These are phyloP conservation scores for Tricharina praecox DNA, from an alignment of 495 filamentous ascomycete species.

Conservation along the genomic window DNA sequence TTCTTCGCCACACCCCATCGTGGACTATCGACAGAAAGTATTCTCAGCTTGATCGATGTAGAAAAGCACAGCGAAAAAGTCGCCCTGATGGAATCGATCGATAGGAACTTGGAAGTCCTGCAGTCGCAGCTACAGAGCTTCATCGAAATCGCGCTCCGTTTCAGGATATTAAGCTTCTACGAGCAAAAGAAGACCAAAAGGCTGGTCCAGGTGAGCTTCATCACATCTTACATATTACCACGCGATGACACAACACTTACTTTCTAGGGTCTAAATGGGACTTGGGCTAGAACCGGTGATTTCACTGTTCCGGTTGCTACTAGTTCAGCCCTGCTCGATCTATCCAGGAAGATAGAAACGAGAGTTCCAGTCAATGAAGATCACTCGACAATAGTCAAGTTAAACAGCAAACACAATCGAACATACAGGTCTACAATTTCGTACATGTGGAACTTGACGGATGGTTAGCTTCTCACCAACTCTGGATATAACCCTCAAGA, in stretches of 20 bases:
- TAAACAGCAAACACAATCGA: neutral
- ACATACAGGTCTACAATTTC: neutral
- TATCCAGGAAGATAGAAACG: neutral
- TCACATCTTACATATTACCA: neutral
- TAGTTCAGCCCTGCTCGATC: neutral
- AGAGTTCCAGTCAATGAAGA: neutral
- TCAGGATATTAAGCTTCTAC: conserved; percentile 5
- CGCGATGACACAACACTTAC: neutral
- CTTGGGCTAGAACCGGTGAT: neutral
- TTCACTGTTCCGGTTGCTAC: neutral
- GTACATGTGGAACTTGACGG: neutral
- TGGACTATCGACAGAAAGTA: conserved; percentile 1
- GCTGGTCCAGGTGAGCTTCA: neutral
- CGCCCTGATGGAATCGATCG: neutral
- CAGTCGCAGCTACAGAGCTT: neutral
- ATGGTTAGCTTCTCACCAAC: neutral
- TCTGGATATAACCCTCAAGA: neutral
- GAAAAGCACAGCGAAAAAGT: neutral
- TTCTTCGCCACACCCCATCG: conserved; percentile 9
- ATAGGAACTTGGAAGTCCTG: neutral
- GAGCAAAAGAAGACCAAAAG: neutral
- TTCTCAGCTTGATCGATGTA: conserved; percentile 8
- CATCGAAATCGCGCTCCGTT: neutral
- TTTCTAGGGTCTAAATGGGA: neutral
- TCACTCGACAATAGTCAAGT: conserved; percentile 9